These are phyloP conservation scores for Furcasterigmium sp. DNA, from an alignment of 2,329 filamentous ascomycete genomes.

Conservation along the genomic window DNA sequence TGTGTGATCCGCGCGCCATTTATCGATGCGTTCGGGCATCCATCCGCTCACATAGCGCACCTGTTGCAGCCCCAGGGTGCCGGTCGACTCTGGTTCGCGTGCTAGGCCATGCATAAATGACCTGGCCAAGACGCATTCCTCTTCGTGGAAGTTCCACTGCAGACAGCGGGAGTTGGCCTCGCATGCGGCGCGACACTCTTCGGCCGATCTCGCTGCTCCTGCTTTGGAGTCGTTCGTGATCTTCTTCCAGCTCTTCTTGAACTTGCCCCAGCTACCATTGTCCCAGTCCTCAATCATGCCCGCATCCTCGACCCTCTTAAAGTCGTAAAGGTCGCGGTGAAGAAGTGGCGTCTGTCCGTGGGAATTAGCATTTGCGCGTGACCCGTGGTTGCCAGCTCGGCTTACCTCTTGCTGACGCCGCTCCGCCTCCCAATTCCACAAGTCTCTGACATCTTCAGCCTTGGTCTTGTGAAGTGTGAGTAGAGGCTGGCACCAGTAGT, in stretches of 20 bases:
- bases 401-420: slow-evolving; percentile 24
- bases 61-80: slow-evolving; percentile 5
- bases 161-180: slow-evolving; percentile 11
- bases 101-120: slow-evolving; percentile 13
- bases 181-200: slow-evolving; percentile 14
- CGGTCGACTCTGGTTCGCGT: slow-evolving; percentile 2
- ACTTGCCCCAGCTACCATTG: slow-evolving; percentile 3
- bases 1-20: slow-evolving; percentile 9
- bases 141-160: slow-evolving; percentile 15
- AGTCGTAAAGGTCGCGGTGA: slow-evolving; percentile 7
- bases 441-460: slow-evolving; percentile 38
- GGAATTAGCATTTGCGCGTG: not conserved
- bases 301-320: slow-evolving; percentile 2
- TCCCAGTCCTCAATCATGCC: slow-evolving; percentile 5
- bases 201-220: slow-evolving; percentile 4
- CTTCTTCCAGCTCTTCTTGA: not conserved
- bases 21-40: slow-evolving; percentile 11
- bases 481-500: slow-evolving; percentile 46
- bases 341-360: slow-evolving; percentile 19
- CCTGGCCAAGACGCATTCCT: slow-evolving; percentile 13
- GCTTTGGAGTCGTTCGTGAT: not conserved
- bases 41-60: slow-evolving; percentile 15
- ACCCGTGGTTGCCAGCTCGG: not conserved
- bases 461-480: slow-evolving; percentile 43
- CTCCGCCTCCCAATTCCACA: slow-evolving; percentile 41